phyloP scores from a whole-genome alignment of 495 filamentous ascomycete species.

The Bombardia bombarda region DNA sequence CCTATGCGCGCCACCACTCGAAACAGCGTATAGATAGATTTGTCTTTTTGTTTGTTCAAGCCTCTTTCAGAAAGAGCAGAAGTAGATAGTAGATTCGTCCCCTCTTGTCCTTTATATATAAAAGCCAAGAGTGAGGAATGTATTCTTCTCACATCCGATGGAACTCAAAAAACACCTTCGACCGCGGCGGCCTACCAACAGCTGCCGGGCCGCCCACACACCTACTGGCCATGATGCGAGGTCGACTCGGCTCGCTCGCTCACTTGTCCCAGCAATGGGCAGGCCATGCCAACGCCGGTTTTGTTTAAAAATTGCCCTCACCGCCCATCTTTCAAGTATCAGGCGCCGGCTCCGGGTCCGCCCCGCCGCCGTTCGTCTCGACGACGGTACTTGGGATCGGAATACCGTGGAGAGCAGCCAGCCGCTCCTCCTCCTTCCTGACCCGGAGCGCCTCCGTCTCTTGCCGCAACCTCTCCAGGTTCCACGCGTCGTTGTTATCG shows the following conservation, averaged over 20 bases:
- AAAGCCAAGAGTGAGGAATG: too few species aligned
- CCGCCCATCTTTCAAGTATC: constrained; percentile 17
- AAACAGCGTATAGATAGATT: too few species aligned
- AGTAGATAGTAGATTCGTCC: too few species aligned
- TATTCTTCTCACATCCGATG: too few species aligned
- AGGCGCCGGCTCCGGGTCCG: constrained; percentile 10
- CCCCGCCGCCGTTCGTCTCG: constrained; percentile 1
- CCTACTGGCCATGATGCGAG: background rate
- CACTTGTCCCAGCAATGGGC: constrained; percentile 8
- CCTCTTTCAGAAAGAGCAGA: too few species aligned
- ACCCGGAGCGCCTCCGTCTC: constrained; percentile 61
- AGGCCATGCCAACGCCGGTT: constrained; percentile 11
- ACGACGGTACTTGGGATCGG: constrained; percentile 1
- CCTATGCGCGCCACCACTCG: too few species aligned
- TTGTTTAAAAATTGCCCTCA: constrained; percentile 1
- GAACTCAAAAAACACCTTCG: background rate
- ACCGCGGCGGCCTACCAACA: background rate
- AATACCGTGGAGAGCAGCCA: constrained; percentile 28
- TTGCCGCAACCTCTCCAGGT: constrained; percentile 64
- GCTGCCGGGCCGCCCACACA: background rate
- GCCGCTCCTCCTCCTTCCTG: constrained; percentile 53
- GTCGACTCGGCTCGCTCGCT: background rate
- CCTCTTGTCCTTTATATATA: too few species aligned
- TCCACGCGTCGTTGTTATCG: constrained; percentile 59
- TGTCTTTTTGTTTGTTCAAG: too few species aligned